Percentiles rank a stretch among this genome's conserved stretches.
These are phyloP conservation scores for Boeremia lycopersici DNA, from an alignment of 2,329 filamentous ascomycete genomes.

Conservation along the genomic window DNA sequence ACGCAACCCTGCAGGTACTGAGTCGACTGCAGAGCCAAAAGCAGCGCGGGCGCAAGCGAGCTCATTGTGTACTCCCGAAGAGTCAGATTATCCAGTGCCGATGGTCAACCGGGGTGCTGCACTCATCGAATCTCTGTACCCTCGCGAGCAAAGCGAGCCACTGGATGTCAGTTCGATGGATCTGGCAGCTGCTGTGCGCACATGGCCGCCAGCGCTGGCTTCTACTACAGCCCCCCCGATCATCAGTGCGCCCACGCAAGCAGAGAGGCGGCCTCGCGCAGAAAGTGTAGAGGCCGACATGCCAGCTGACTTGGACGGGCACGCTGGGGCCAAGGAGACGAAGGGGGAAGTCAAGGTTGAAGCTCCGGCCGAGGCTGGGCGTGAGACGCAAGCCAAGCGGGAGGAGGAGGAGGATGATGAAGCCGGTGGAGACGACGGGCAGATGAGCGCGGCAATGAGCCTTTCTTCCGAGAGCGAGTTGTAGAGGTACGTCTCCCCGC, in stretches of 20 bases:
- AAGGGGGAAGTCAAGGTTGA: neutral
- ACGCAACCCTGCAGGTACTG: neutral
- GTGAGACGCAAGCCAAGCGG: neutral
- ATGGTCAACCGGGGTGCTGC: slow-evolving; percentile 4
- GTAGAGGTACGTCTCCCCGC: neutral
- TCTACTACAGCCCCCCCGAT: no score
- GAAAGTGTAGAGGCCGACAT: no score
- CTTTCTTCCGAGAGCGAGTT: slow-evolving; percentile 4
- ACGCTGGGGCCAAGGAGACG: neutral
- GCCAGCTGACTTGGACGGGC: no score
- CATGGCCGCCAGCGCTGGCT: no score
- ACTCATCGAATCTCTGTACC: slow-evolving; percentile 8
- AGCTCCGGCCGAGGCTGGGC: no score
- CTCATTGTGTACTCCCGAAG: neutral
- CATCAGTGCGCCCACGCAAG: no score
- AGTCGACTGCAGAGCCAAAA: neutral
- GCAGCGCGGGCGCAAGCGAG: neutral
- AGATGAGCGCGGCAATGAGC: slow-evolving; percentile 10
- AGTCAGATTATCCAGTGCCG: neutral
- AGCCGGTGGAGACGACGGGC: neutral
- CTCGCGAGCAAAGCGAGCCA: neutral
- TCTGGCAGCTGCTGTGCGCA: neutral
- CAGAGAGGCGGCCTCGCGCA: no score
- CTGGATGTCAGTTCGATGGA: neutral
- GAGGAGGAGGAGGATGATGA: neutral